Evolutionary conservation across 345 rosid species (phyloP).

Genomic region (Bruguiera gymnorhiza): DNA sequence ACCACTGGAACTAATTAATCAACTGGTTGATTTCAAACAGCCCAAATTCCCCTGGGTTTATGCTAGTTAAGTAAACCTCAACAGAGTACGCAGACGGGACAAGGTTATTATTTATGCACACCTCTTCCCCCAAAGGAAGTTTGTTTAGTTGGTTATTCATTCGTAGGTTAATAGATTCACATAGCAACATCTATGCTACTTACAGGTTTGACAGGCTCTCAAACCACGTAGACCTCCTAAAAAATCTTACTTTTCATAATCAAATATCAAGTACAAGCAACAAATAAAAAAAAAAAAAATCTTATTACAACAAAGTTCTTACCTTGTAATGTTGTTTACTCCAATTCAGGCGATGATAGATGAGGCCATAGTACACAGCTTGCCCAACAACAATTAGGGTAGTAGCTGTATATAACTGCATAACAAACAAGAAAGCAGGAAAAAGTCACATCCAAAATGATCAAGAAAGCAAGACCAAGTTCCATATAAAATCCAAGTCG

Average conservation of each 20-base stretch:
- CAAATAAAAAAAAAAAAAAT: no score
- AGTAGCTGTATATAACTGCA: conserved; percentile 64
- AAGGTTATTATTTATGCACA: no score
- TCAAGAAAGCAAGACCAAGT: conserved; percentile 2
- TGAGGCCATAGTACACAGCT: conserved; percentile 63
- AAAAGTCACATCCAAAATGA: conserved; percentile 2
- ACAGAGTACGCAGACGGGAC: no score
- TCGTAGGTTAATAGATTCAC: no score
- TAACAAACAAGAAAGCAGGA: conserved; percentile 13
- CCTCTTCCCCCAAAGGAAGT: no score
- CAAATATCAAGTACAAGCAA: neutral
- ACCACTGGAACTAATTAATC: neutral
- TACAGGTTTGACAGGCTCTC: no score
- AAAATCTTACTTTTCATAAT: neutral
- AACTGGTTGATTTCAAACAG: neutral
- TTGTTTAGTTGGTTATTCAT: no score
- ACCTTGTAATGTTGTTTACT: conserved; percentile 39
- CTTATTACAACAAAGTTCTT: neutral
- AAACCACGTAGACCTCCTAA: no score
- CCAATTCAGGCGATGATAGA: conserved; percentile 46
- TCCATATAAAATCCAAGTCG: neutral
- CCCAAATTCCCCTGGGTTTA: neutral
- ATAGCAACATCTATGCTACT: no score
- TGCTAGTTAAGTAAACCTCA: no score
- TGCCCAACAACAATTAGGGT: conserved; percentile 52